phyloP scores from a whole-genome alignment of 2,329 filamentous ascomycete genomes.

The Aspergillus arachidicola region DNA sequence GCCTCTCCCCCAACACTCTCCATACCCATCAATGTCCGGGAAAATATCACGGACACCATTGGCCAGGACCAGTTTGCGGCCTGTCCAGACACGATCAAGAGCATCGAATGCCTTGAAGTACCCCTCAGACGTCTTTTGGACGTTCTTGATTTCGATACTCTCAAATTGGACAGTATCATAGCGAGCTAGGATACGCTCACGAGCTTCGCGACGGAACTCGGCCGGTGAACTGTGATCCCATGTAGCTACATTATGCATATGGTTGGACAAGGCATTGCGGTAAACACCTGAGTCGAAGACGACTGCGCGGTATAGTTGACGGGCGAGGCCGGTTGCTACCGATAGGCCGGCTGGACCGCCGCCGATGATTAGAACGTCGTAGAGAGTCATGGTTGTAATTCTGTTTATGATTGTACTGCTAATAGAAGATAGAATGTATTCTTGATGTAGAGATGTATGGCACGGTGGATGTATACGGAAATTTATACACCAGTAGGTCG shows the following conservation, averaged over 20 bases:
- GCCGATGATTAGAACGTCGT: slow-evolving; percentile 36
- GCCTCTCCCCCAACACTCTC: slow-evolving; percentile 56
- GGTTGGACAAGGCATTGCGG: slow-evolving; percentile 45
- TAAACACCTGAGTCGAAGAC: slow-evolving; percentile 50
- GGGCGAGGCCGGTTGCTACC: slow-evolving; percentile 40
- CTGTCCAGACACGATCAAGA: slow-evolving; percentile 47
- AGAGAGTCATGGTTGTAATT: not conserved
- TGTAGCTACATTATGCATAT: slow-evolving; percentile 51
- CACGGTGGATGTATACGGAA: not conserved
- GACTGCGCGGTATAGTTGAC: slow-evolving; percentile 42
- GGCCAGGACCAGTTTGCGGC: slow-evolving; percentile 59
- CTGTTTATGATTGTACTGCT: too few species aligned
- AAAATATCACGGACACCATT: slow-evolving; percentile 57
- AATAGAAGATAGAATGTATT: not conserved
- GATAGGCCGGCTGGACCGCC: slow-evolving; percentile 49
- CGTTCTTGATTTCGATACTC: not conserved
- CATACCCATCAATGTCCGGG: slow-evolving; percentile 57
- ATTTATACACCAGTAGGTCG: not conserved
- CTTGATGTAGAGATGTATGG: too few species aligned
- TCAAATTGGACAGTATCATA: slow-evolving; percentile 2
- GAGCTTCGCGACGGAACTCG: slow-evolving; percentile 23
- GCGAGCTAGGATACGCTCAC: not conserved
- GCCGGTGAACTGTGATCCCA: slow-evolving; percentile 42
- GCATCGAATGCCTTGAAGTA: slow-evolving; percentile 47
- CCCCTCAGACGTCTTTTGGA: slow-evolving; percentile 13